These are phyloP conservation scores for Petrea volubilis DNA, from an alignment of 257 asterid species.

Conservation along the genomic window DNA sequence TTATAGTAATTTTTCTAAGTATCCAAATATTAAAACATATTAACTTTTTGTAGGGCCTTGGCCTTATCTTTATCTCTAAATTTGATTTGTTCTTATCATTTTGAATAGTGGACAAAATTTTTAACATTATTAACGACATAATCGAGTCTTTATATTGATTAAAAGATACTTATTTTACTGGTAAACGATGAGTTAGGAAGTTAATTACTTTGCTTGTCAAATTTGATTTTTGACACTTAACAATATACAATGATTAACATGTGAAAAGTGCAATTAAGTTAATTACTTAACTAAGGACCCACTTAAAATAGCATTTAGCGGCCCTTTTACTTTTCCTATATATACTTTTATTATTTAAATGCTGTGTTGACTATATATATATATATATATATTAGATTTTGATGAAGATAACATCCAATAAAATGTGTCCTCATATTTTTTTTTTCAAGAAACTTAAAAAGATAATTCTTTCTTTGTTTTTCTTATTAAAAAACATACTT, in stretches of 20 bases:
- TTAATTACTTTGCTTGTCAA: not conserved
- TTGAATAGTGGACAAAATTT: not conserved
- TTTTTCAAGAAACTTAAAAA: no score
- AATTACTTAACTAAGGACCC: not conserved
- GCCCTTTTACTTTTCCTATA: not conserved
- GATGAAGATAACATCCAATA: no score
- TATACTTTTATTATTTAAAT: not conserved
- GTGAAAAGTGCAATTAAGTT: not conserved
- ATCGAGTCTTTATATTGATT: not conserved
- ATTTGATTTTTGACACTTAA: not conserved
- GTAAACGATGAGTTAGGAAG: not conserved
- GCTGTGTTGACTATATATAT: not conserved
- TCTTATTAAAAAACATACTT: no score
- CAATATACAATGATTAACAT: not conserved
- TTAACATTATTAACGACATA: not conserved
- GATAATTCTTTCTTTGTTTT: no score
- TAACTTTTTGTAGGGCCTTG: not conserved
- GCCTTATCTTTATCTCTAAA: not conserved
- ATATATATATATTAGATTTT: not conserved
- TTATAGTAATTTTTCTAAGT: not conserved
- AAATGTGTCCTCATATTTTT: no score
- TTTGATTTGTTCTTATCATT: slow-evolving; percentile 23
- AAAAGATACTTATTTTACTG: not conserved
- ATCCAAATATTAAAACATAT: not conserved
- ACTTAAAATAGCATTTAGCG: not conserved